Evolutionary conservation across 1,284 basidiomycete genomes (phyloP).

Genomic region (Rhodotorula glutinis): DNA sequence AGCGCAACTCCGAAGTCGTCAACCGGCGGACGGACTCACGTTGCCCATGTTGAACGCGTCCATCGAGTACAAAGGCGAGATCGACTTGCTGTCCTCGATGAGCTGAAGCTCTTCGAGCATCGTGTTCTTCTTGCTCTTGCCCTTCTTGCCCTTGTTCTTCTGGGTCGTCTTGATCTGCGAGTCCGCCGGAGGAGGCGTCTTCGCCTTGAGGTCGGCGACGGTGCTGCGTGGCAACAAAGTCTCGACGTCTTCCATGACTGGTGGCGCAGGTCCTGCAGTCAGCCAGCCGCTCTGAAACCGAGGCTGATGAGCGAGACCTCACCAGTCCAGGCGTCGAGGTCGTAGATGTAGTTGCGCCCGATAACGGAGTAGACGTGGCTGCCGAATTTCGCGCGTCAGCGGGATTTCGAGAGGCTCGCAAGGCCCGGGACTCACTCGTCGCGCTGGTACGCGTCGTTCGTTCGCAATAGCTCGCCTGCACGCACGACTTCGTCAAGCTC

Average conservation of each 20-base stretch:
- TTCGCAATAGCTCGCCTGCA: slow-evolving; percentile 19
- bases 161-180: background rate
- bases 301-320: background rate
- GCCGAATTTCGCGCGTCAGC: background rate
- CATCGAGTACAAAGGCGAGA: slow-evolving; percentile 10
- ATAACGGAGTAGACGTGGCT: background rate
- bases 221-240: background rate
- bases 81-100: background rate
- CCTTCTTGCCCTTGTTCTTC: slow-evolving; percentile 1
- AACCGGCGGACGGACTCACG: background rate
- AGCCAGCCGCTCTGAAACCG: background rate
- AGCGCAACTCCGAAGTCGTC: background rate
- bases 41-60: slow-evolving; percentile 21
- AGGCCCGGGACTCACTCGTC: slow-evolving; percentile 1
- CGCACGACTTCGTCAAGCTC: background rate
- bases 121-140: too few relatives aligned
- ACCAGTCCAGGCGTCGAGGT: slow-evolving; percentile 20
- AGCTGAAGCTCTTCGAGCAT: too few relatives aligned
- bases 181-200: background rate
- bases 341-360: slow-evolving; percentile 23
- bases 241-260: slow-evolving; percentile 27
- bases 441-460: background rate
- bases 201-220: background rate
- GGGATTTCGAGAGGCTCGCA: too few relatives aligned
- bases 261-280: too few relatives aligned